Base-by-base conservation (phyloP, 75 land plant species). In the Chamaecyparis obtusa region DNA sequence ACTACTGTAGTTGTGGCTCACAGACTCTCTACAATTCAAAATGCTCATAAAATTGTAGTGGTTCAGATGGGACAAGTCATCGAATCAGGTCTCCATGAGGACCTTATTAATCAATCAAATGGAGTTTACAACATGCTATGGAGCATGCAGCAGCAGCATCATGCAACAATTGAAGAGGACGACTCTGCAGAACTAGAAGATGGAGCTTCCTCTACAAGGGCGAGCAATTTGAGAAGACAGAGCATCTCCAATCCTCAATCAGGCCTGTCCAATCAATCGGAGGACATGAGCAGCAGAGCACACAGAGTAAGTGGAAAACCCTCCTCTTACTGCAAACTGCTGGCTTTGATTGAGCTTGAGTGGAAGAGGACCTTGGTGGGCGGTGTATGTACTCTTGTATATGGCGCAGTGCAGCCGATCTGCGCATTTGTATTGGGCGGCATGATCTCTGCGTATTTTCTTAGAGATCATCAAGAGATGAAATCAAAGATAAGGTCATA, bases 401-500 rank as follows among this genome's bases (percentile, higher is more conserved):
- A 86, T 85, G 99, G 99, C 0, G 37, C 97, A 11, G 86, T 95
- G 7, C 96, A 97, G 60, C 99, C 99, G 1, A 16, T 91, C 27
- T 95, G 92, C 83, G 99, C 99, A 64, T 84, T 94, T 78, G 87
- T 93, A 21, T 86, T 97, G 46, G 99, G 99, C 21, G 92, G 95
- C 74, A 92, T 97, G 93, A 91, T 95, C 72, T 88, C 95, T 39
- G 92, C 95, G 1, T 95, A 92, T 89, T 97, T 89, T 69, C 41
- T 88, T 30, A 85, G 75, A 56, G 89, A 90, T 51, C 95, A 95
- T 83, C 60, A 87, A 46, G 93, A 92, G 85, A 92, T 94, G 91
- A 76, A 83, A 27, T 82, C 79, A 3, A 77, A 76, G 16, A 91
- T 97, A 11, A 84, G 91, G 24, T 87, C 67, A 48, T 94, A 92